phyloP scores from a whole-genome alignment of 148 eudicot species.

The Camellia japonica region DNA sequence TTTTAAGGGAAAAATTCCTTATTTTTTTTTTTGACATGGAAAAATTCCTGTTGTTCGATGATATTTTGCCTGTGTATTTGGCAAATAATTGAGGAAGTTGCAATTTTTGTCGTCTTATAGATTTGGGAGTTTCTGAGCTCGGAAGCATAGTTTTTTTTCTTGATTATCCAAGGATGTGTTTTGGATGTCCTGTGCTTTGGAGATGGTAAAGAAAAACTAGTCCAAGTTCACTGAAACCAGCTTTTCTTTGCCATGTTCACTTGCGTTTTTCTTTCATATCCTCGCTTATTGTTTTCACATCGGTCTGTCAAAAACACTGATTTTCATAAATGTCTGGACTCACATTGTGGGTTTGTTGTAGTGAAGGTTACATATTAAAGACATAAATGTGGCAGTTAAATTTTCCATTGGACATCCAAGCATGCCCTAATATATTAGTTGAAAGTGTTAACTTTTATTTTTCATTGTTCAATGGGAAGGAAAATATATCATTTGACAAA shows the following conservation, averaged over 20 bases:
- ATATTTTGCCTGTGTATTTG: too few species aligned
- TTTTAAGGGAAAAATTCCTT: not conserved
- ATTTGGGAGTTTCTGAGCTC: conserved; percentile 3
- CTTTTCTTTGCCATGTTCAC: not conserved
- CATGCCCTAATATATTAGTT: not conserved
- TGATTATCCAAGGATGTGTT: not conserved
- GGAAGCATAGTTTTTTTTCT: not conserved
- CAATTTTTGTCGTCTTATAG: not conserved
- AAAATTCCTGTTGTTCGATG: not conserved
- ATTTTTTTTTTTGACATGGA: too few species aligned
- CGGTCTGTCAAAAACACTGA: not conserved
- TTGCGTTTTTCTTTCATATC: not conserved
- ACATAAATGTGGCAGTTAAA: not conserved
- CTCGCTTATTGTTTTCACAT: not conserved
- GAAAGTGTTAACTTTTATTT: not conserved
- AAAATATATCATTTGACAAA: not conserved
- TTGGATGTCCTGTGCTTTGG: not conserved
- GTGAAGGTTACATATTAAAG: not conserved
- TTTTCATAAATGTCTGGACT: not conserved
- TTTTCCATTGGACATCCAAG: not conserved
- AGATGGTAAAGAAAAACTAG: not conserved
- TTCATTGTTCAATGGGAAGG: not conserved
- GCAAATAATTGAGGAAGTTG: not conserved
- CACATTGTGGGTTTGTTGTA: not conserved
- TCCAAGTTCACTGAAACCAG: too few species aligned